Percentiles rank a stretch among this genome's conserved stretches.
These are phyloP conservation scores for Paramyrothecium sp. DNA, from an alignment of 2,329 filamentous ascomycete species.

Conservation along the genomic window DNA sequence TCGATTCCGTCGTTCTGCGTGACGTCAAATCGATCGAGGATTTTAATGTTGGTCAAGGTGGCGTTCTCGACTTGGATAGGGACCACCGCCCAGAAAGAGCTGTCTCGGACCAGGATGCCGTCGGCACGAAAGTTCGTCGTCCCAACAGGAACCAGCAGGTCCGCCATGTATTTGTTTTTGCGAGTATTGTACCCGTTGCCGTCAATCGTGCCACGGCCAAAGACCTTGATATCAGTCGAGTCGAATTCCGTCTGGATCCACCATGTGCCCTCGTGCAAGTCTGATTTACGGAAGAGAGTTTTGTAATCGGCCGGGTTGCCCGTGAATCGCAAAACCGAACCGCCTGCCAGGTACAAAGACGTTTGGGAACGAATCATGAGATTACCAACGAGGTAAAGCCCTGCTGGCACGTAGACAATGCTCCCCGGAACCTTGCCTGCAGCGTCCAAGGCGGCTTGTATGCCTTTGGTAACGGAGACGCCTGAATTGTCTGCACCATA, in stretches of 20 bases:
- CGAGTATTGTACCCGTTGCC: constrained; percentile 1
- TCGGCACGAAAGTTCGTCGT: constrained; percentile 1
- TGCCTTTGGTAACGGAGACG: background rate
- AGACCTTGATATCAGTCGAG: constrained; percentile 4
- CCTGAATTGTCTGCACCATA: constrained; percentile 1
- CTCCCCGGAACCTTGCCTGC: background rate
- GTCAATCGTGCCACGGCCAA: constrained; percentile 2
- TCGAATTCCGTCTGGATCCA: constrained; percentile 5
- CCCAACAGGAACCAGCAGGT: constrained; percentile 1
- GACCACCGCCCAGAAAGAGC: constrained; percentile 3
- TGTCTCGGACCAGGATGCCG: constrained; percentile 3
- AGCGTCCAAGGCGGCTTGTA: constrained; percentile 2
- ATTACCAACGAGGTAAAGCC: background rate
- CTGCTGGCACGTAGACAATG: constrained; percentile 2
- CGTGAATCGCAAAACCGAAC: constrained; percentile 2
- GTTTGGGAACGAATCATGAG: constrained; percentile 1
- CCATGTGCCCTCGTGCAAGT: constrained; percentile 1
- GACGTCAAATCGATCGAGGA: constrained; percentile 2
- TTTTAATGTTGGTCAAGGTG: constrained; percentile 2
- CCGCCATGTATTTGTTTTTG: background rate
- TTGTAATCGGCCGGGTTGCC: constrained; percentile 3
- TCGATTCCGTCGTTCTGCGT: constrained; percentile 5
- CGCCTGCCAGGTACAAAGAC: constrained; percentile 1
- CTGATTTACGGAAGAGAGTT: background rate
- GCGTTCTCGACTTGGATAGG: constrained; percentile 1